These are phyloP conservation scores for Dysphania ambrosioides DNA, from an alignment of 148 eudicot genomes.

Conservation along the genomic window DNA sequence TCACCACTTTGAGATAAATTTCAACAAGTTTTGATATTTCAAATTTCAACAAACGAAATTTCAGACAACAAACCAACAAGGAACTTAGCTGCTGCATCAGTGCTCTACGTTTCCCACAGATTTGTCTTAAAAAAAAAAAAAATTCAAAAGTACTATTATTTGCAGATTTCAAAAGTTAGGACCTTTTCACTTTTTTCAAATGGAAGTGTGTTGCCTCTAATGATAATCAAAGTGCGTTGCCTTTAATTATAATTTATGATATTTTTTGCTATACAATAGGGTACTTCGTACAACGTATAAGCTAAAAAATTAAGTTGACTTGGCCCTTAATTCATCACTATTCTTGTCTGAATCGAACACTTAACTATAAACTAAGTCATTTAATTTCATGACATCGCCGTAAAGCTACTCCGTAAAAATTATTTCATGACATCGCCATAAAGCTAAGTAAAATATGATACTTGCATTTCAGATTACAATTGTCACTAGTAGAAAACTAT, in stretches of 20 bases:
- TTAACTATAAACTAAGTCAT: too few relatives aligned
- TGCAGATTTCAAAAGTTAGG: not conserved
- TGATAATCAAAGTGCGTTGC: too few relatives aligned
- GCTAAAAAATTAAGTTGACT: too few relatives aligned
- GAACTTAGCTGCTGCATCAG: not conserved
- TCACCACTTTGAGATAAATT: not conserved
- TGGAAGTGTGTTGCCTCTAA: not conserved
- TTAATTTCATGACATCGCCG: too few relatives aligned
- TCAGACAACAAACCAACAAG: not conserved
- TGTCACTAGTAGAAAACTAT: too few relatives aligned
- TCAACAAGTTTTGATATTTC: not conserved
- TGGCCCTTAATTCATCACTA: not conserved
- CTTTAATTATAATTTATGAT: too few relatives aligned
- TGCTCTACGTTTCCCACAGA: not conserved
- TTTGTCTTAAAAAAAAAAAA: not conserved
- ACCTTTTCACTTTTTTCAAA: not conserved
- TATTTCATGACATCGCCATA: too few relatives aligned
- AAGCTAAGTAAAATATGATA: too few relatives aligned
- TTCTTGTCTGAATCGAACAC: not conserved
- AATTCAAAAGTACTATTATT: not conserved
- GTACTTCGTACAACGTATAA: too few relatives aligned
- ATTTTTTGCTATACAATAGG: too few relatives aligned
- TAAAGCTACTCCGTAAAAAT: too few relatives aligned
- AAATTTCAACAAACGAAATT: not conserved
- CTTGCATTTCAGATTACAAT: too few relatives aligned